These are phyloP conservation scores for Trichoderma aggressivum DNA, from an alignment of 2,329 filamentous ascomycete genomes.

Conservation along the genomic window DNA sequence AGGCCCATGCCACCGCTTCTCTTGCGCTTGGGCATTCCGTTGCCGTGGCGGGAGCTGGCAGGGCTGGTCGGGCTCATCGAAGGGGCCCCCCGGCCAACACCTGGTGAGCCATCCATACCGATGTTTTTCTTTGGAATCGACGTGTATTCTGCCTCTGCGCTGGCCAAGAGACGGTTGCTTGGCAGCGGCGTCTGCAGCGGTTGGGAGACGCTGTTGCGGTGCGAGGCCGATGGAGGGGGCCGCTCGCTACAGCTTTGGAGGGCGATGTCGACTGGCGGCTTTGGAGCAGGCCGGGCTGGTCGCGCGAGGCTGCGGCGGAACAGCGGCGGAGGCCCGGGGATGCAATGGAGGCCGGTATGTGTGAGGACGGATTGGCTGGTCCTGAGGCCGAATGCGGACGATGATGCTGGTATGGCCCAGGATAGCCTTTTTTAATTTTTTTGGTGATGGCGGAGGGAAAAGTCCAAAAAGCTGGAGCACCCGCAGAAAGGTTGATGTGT, in stretches of 20 bases:
- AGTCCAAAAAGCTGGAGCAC: not conserved
- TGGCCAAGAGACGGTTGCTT: slow-evolving; percentile 21
- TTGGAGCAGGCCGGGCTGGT: not conserved
- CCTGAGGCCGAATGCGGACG: slow-evolving; percentile 26
- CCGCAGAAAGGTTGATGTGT: not conserved
- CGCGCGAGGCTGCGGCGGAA: slow-evolving; percentile 19
- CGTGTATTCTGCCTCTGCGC: not conserved
- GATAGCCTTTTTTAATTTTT: not conserved
- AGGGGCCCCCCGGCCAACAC: slow-evolving; percentile 44
- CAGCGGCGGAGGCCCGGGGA: slow-evolving; percentile 6
- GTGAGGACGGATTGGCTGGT: not conserved
- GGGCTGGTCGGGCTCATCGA: slow-evolving; percentile 56
- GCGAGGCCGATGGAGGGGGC: not conserved
- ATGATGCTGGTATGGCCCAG: not conserved
- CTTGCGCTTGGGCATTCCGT: slow-evolving; percentile 56
- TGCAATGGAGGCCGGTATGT: not conserved
- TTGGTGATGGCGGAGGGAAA: slow-evolving; percentile 18
- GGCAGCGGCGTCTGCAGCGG: slow-evolving; percentile 16
- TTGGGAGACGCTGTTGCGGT: not conserved
- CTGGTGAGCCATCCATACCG: slow-evolving; percentile 49
- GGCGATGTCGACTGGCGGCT: slow-evolving; percentile 8
- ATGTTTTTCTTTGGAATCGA: not conserved
- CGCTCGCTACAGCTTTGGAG: not conserved
- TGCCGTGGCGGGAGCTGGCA: slow-evolving; percentile 50
- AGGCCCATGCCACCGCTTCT: slow-evolving; percentile 50